Base-by-base conservation (phyloP, 345 rosid genomes). In the Barbarea vulgaris region DNA sequence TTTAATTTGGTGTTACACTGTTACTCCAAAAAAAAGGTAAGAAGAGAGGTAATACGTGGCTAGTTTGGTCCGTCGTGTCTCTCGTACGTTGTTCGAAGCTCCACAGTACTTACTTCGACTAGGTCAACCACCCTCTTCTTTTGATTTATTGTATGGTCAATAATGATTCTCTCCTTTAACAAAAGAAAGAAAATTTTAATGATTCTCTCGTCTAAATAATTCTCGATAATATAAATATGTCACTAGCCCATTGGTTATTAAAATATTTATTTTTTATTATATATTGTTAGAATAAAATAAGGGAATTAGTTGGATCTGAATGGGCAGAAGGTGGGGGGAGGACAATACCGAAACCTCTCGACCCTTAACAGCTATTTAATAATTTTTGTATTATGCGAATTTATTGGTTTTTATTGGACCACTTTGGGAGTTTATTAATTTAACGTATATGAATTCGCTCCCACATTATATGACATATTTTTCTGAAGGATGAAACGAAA, bases 21-120 rank as follows among this genome's bases (percentile, higher is more conserved):
- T 39, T 28, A 28, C 56, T 76, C 31, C 48, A 53, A 41, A 60
- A 41, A 60, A 50, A 11, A 22, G 25, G 22, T 48, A 7, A 28
- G 42, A 52, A 68, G 64, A 22, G 30, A n/a, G 47, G 42, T 54
- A 18, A 34, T 48, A 76, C 75, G 75, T 76, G 69, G 80, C 52
- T 42, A 33, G 18, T 54, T 53, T 56, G 18, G 58, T 58, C 33
- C 24, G 64, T 52, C 64, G 80, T 76, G 75, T 76, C 75, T 76
- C 80, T 69, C 75, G 64, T 76, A 62, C 33, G 80, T 76, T 76
- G 75, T 76, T 76, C 18, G 70, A 53, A 61, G 61, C 74, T 67
- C 69, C 7, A 66, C 57, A 21, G 47, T 42, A 42, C 36, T 31
- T 42, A 56, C 27, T 39, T 37, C 62, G 64, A 44, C 42, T 67